Evolutionary conservation across 495 filamentous ascomycete genomes (phyloP), one percentile per base, ranked within the genome.

Genomic region (Penicillium cataractarum): DNA sequence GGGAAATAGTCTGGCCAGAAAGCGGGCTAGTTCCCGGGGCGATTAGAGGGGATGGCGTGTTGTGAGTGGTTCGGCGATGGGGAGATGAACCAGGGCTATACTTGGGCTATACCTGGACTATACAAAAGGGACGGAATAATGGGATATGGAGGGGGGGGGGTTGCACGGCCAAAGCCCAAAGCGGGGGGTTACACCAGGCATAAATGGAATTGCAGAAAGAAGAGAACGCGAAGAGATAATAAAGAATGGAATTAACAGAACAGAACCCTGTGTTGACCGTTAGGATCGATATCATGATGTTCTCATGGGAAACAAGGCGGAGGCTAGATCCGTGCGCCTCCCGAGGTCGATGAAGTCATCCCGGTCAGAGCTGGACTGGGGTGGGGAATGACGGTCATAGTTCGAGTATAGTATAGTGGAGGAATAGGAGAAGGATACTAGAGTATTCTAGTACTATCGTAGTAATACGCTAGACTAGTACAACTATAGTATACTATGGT

Each of bases 311-410:
- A 72, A 68, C 70, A 68, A 55, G 70, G 70, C 70, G 70, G 70
- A 71, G 65, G n/a, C 35, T 15, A 62, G 57, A 67, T 63, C 70
- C 70, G 67, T 42, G 55, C 49, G 56, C 57, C 19, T 44, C 44
- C 40, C n/a, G 51, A 54, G 39, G 51, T 68, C 63, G 60, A 71
- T 73, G 70, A 73, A 71, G 70, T 73, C 70, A 73, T 73, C 58
- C 44, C 46, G 44, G 33, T 10, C 22, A 32, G 24, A 21, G 42
- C 21, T n/a, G 26, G 50, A 12, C 13, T 10, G 13, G 9, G 44
- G 29, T 53, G 50, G 50, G 8, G 27, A 26, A 48, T 24, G 1
- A n/a, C 15, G 27, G 26, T 53, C 51, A 53, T 53, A 27, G 46
- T 49, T 4, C n/a, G 49, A 31, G 26, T 52, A 21, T 8, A n/a